Evolutionary conservation across 1,284 basidiomycete genomes (phyloP).

Genomic region (Erythrobasidium hasegawianum): DNA sequence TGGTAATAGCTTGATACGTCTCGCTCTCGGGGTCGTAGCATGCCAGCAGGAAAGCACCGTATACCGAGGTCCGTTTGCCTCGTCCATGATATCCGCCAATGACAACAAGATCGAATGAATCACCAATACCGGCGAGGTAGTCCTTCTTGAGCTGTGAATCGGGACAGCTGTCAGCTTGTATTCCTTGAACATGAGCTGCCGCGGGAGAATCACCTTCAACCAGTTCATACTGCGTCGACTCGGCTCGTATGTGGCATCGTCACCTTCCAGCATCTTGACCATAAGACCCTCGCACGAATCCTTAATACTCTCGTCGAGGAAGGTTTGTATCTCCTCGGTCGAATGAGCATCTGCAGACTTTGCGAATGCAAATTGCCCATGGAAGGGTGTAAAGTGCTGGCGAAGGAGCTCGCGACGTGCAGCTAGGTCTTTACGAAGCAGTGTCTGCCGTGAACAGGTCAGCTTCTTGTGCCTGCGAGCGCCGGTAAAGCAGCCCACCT

Average conservation of each 20-base stretch:
- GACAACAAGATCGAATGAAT: constrained; percentile 94
- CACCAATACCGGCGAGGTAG: constrained; percentile 93
- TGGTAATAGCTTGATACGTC: constrained; percentile 93
- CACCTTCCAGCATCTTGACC: constrained; percentile 96
- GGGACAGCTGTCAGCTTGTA: no score
- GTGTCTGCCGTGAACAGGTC: constrained; percentile 43
- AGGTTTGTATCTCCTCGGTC: constrained; percentile 88
- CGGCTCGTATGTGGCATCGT: constrained; percentile 90
- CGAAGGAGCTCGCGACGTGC: constrained; percentile 73
- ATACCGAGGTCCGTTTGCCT: constrained; percentile 93
- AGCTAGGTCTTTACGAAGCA: constrained; percentile 59
- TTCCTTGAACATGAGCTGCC: no score
- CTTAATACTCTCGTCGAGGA: constrained; percentile 93
- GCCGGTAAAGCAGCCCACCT: constrained; percentile 56
- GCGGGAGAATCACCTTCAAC: constrained; percentile 75
- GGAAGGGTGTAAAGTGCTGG: constrained; percentile 74
- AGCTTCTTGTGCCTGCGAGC: no score
- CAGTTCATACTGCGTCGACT: constrained; percentile 93
- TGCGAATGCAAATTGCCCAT: constrained; percentile 89
- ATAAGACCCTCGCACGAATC: constrained; percentile 98
- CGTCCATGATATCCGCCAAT: constrained; percentile 96
- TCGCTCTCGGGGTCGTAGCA: constrained; percentile 89
- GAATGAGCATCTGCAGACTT: constrained; percentile 83
- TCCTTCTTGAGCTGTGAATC: constrained; percentile 96
- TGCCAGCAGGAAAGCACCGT: constrained; percentile 90